Evolutionary conservation across 2,329 filamentous ascomycete species (phyloP), one percentile per base, ranked within the genome.

Genomic region (Metarhizium guizhouense): DNA sequence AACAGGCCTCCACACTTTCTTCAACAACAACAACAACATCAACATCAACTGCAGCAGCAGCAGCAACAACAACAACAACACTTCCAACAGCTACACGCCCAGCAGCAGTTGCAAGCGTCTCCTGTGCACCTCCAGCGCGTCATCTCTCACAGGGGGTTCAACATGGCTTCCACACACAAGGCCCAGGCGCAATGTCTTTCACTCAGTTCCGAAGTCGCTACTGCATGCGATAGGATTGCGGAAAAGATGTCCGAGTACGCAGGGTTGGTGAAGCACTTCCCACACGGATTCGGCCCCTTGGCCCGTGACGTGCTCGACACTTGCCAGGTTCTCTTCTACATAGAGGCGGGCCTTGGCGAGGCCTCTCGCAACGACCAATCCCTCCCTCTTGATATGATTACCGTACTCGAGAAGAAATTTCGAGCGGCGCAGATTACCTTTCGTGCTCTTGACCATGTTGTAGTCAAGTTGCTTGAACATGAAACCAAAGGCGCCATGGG

Each of bases 261-360:
- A 25, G 80, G 78, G 54, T 76, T 78, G 4, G 75, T 77, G 56
- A 82, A 81, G 61, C 70, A 76, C 61, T 74, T 78, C 40, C 78
- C 79, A 0, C 70, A 76, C 53, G 79, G 80, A 36, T 82, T 86
- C 66, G 77, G 80, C 57, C 71, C 75, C 30, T 75, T 88, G 20
- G 83, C 85, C 10, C 77, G 79, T 58, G 83, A 85, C 60, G 87
- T 88, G 63, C 76, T 89, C 56, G 84, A 87, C 55, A 81, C 83
- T 5, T 85, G 81, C 65, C 79, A 83, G 54, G 80, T 84, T 47
- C 73, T 88, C 47, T 86, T 84, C 75, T 80, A 82, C n/a, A 83
- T 88, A 58, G 84, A 87, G 67, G 79, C 82, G 25, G 85, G 85
- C 5, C 74, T 88, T 54, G 68, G 71, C n/a, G 79, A 83, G 61